phyloP scores from a whole-genome alignment of 2,329 filamentous ascomycete species.

The Verticillium isaacii region DNA sequence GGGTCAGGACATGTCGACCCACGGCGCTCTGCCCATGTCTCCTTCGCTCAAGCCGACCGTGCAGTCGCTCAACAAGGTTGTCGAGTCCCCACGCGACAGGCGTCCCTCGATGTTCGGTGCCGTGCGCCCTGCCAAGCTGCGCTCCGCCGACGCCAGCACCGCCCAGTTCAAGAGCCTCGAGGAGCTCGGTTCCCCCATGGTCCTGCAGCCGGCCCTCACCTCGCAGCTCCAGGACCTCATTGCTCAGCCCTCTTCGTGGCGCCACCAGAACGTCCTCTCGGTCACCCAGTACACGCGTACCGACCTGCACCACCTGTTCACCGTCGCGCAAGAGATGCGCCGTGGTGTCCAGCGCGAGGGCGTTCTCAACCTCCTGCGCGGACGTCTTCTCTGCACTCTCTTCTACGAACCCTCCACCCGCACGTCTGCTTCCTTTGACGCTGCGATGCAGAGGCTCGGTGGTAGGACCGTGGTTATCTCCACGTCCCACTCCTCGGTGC shows the following conservation, averaged over 20 bases:
- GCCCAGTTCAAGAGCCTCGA: slow-evolving; percentile 22
- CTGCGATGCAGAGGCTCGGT: slow-evolving; percentile 96
- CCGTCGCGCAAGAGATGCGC: slow-evolving; percentile 96
- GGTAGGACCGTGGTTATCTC: slow-evolving; percentile 79
- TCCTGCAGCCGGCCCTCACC: slow-evolving; percentile 45
- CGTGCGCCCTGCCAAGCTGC: slow-evolving; percentile 24
- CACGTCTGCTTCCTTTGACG: slow-evolving; percentile 93
- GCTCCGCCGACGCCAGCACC: slow-evolving; percentile 17
- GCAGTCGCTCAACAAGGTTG: slow-evolving; percentile 26
- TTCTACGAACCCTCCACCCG: slow-evolving; percentile 98
- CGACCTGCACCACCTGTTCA: slow-evolving; percentile 91
- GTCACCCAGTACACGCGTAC: slow-evolving; percentile 85
- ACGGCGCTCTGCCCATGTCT: slow-evolving; percentile 51
- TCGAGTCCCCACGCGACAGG: slow-evolving; percentile 29
- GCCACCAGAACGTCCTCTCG: slow-evolving; percentile 82
- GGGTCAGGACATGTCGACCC: slow-evolving; percentile 73
- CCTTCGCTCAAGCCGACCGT: slow-evolving; percentile 52
- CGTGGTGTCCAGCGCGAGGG: slow-evolving; percentile 90
- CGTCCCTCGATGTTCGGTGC: slow-evolving; percentile 24
- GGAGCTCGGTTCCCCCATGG: slow-evolving; percentile 40
- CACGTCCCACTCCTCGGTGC: slow-evolving; percentile 79
- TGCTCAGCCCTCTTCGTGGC: slow-evolving; percentile 74
- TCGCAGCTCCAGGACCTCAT: slow-evolving; percentile 69
- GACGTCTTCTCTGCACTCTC: slow-evolving; percentile 81
- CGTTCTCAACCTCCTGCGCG: slow-evolving; percentile 79